phyloP scores from a whole-genome alignment of 192 early-diverging fungal species.

The Phycomyces nitens region DNA sequence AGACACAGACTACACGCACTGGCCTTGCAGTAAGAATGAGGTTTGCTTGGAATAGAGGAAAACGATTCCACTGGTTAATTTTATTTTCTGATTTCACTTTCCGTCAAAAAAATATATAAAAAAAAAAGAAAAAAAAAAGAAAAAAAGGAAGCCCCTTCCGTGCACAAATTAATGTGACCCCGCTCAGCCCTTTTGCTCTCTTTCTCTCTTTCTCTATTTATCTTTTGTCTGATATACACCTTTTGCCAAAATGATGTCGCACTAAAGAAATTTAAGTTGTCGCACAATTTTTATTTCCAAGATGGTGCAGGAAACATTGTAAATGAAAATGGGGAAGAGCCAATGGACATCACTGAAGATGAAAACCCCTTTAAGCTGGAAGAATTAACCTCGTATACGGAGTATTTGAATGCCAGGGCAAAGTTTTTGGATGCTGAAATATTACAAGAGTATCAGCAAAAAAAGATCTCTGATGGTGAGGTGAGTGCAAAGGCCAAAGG shows the following conservation, averaged over 20 bases:
- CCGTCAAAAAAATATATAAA: no score
- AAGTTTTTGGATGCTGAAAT: background rate
- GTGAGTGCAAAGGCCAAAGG: background rate
- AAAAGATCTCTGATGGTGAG: background rate
- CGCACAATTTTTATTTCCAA: constrained; percentile 5
- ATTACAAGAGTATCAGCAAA: background rate
- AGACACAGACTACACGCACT: no score
- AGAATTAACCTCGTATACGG: constrained; percentile 5
- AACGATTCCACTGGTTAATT: no score
- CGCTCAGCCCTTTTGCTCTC: no score
- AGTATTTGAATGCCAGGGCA: background rate
- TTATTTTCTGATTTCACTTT: no score
- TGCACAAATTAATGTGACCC: no score
- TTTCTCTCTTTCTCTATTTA: no score
- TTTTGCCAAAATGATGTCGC: constrained; percentile 1
- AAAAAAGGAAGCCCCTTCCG: no score
- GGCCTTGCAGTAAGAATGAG: no score
- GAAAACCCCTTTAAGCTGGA: constrained; percentile 9
- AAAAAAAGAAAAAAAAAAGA: no score
- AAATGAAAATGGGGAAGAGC: constrained; percentile 3
- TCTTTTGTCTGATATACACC: background rate
- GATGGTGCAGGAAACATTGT: constrained; percentile 4
- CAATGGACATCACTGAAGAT: constrained; percentile 8
- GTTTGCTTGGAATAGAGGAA: no score
- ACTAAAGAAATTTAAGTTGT: constrained; percentile 1